phyloP scores from a whole-genome alignment of 495 filamentous ascomycete genomes.

The Penicillium herquei region DNA sequence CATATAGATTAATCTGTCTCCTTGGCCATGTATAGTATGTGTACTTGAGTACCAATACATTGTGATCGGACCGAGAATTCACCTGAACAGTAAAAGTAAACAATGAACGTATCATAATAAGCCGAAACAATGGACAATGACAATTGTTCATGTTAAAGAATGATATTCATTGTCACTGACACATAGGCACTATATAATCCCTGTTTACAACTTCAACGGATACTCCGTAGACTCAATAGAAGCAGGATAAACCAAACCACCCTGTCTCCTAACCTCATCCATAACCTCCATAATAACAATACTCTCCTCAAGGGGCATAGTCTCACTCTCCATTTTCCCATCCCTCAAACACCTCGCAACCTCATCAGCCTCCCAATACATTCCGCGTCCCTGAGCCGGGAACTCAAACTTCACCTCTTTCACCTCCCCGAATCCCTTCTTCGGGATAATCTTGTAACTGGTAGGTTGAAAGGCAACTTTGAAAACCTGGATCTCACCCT shows the following conservation, averaged over 20 bases:
- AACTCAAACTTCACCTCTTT: constrained; percentile 64
- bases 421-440: constrained; percentile 41
- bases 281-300: constrained; percentile 91
- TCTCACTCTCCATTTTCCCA: constrained; percentile 75
- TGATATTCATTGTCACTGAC: not conserved
- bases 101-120: too few relatives aligned
- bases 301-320: constrained; percentile 76
- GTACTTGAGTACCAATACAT: constrained; percentile 26
- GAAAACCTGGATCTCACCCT: constrained; percentile 83
- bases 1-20: constrained; percentile 27
- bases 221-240: constrained; percentile 77
- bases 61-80: not conserved
- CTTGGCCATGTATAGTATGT: constrained; percentile 31
- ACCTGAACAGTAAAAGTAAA: too few relatives aligned
- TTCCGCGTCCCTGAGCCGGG: constrained; percentile 71
- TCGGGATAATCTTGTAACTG: constrained; percentile 57
- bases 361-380: constrained; percentile 97
- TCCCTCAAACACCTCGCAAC: constrained; percentile 78
- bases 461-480: constrained; percentile 70
- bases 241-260: constrained; percentile 75
- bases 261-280: constrained; percentile 82
- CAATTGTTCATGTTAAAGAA: too few relatives aligned
- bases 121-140: too few relatives aligned
- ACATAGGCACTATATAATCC: not conserved
- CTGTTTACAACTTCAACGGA: constrained; percentile 40